phyloP scores from a whole-genome alignment of 108 stramenopile genomes.

The Epipyxis sp. region DNA sequence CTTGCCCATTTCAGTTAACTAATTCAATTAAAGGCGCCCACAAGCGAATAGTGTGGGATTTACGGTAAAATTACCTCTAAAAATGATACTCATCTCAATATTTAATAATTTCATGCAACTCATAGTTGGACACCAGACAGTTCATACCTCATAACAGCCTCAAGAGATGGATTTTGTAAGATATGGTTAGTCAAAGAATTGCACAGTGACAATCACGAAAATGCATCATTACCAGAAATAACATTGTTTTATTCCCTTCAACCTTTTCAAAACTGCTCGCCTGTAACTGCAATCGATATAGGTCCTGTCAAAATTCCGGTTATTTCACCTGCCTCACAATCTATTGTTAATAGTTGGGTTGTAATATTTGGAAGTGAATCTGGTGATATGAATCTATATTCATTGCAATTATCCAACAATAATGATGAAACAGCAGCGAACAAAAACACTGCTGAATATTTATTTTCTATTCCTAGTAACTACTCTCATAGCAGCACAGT shows the following conservation, averaged over 20 bases:
- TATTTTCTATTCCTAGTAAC: not conserved
- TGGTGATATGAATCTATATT: not conserved
- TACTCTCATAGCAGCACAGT: not conserved
- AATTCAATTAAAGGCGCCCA: not conserved
- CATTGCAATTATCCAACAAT: not conserved
- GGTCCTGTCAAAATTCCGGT: too few relatives aligned
- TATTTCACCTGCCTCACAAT: not conserved
- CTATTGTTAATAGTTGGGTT: not conserved
- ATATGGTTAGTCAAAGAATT: not conserved
- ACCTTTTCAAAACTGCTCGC: not conserved
- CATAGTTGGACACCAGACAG: constrained; percentile 3
- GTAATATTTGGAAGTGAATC: not conserved
- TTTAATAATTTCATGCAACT: too few relatives aligned
- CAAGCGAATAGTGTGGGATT: constrained; percentile 32
- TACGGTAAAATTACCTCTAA: not conserved
- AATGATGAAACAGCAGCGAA: not conserved
- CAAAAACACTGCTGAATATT: not conserved
- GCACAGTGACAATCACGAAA: too few relatives aligned
- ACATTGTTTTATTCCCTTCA: too few relatives aligned
- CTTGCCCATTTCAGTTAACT: not conserved
- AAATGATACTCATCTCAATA: not conserved
- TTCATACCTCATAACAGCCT: not conserved
- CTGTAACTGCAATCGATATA: too few relatives aligned
- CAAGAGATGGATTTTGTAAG: not conserved
- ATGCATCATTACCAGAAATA: too few relatives aligned